Percentiles rank a stretch among this genome's conserved stretches.
phyloP scores from a whole-genome alignment of 441 rosid species.

The Populus hybrid region DNA sequence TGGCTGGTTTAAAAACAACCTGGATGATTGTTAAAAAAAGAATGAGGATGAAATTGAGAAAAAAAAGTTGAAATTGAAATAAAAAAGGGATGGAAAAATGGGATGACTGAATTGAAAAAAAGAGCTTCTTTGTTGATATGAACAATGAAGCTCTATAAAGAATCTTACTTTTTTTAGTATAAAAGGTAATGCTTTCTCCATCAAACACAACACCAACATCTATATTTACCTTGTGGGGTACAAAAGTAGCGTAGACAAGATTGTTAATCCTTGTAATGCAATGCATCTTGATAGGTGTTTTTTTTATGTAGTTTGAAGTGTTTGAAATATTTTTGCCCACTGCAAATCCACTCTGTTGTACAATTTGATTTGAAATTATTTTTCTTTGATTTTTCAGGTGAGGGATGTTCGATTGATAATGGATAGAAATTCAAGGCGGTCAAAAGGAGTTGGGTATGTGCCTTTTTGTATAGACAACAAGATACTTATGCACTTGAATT shows the following conservation, averaged over 20 bases:
- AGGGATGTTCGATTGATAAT: constrained; percentile 92
- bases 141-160: not conserved
- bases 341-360: constrained; percentile 2
- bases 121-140: not conserved
- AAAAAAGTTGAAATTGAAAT: too few relatives aligned
- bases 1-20: not conserved
- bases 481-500: constrained; percentile 31
- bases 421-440: constrained; percentile 93
- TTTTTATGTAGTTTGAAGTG: not conserved
- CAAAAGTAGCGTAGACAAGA: not conserved
- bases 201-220: not conserved
- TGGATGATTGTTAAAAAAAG: not conserved
- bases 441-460: constrained; percentile 97
- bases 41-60: not conserved
- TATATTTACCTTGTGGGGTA: not conserved
- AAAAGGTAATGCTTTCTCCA: not conserved
- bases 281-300: not conserved
- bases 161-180: not conserved
- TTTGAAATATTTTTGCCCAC: not conserved
- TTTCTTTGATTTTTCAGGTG: constrained; percentile 47
- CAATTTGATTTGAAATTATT: constrained; percentile 12
- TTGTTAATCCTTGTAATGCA: not conserved
- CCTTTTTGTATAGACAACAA: constrained; percentile 11
- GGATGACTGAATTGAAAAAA: not conserved
- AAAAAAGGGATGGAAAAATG: not conserved